Percentiles rank a stretch among this genome's conserved stretches.
phyloP scores from a whole-genome alignment of 352 stramenopile species.

The Phytophthora rubi region DNA sequence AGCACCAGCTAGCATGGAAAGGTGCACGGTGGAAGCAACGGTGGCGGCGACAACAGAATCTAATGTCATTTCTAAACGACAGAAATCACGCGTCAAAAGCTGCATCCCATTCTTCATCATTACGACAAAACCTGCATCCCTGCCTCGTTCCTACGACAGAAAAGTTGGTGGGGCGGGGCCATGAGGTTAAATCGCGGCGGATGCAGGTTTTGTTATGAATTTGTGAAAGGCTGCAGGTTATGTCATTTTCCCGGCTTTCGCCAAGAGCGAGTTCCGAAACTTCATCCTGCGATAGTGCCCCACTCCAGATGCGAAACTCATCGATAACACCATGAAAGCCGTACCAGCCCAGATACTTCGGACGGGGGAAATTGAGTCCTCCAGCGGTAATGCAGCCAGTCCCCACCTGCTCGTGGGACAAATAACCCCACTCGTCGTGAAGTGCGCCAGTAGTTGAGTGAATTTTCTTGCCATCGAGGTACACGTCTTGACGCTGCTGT shows the following conservation, averaged over 20 bases:
- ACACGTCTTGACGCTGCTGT: conserved; percentile 30
- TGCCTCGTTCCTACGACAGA: too few relatives aligned
- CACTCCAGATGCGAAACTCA: conserved; percentile 37
- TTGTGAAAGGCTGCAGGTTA: too few relatives aligned
- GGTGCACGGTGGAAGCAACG: too few relatives aligned
- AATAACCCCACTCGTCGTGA: conserved; percentile 15
- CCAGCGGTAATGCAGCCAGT: conserved; percentile 32
- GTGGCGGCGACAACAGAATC: too few relatives aligned
- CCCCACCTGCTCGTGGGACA: conserved; percentile 32
- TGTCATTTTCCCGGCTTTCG: neutral
- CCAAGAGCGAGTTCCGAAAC: conserved; percentile 12
- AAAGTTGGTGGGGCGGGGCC: too few relatives aligned
- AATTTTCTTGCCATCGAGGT: conserved; percentile 30
- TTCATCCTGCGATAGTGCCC: conserved; percentile 6
- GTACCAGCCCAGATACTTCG: conserved; percentile 30
- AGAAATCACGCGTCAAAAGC: too few relatives aligned
- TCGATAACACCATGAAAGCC: conserved; percentile 43
- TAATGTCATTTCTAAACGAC: too few relatives aligned
- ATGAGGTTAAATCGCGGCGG: too few relatives aligned
- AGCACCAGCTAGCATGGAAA: too few relatives aligned
- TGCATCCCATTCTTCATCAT: too few relatives aligned
- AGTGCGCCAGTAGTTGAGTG: neutral
- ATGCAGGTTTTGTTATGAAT: too few relatives aligned
- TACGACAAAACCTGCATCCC: too few relatives aligned
- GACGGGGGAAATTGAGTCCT: neutral